Conservation (phyloP, 306 rosid species). For the Trifolium subterraneum region DNA sequence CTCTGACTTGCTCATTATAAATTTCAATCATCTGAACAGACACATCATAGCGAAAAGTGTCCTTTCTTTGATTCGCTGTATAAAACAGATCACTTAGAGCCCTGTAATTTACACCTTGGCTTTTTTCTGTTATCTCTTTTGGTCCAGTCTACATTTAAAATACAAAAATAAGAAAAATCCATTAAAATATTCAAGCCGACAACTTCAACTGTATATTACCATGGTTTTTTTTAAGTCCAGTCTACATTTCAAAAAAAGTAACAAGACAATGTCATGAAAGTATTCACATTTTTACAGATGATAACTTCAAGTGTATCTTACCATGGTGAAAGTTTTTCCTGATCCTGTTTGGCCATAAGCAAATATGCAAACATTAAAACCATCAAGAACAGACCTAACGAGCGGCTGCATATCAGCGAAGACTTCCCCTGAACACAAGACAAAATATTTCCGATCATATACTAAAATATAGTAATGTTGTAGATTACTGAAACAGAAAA, state of each 20-base stretch:
- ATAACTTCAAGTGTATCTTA: conserved; percentile 39
- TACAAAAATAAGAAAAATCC: conserved; percentile 29
- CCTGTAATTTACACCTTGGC: conserved; percentile 93
- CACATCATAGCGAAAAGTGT: conserved; percentile 77
- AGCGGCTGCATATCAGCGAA: conserved; percentile 92
- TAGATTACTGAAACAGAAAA: conserved; percentile 30
- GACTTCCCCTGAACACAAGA: conserved; percentile 67
- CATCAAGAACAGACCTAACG: conserved; percentile 88
- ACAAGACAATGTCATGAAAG: conserved; percentile 30
- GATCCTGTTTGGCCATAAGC: conserved; percentile 97
- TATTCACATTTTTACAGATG: neutral
- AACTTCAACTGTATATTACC: conserved; percentile 47
- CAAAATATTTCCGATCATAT: neutral
- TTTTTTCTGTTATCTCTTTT: conserved; percentile 84
- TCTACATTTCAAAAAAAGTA: conserved; percentile 43
- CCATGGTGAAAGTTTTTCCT: conserved; percentile 90
- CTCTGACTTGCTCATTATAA: conserved; percentile 97
- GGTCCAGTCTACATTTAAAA: conserved; percentile 75
- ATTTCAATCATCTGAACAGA: conserved; percentile 98
- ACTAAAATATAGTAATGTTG: conserved; percentile 21
- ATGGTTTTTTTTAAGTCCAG: conserved; percentile 73
- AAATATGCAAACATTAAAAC: conserved; percentile 88
- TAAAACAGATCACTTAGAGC: conserved; percentile 88
- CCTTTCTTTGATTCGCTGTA: conserved; percentile 80
- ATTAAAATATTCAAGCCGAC: neutral